Evolutionary conservation across 2,329 filamentous ascomycete genomes (phyloP), one percentile per base, ranked within the genome.

Genomic region (Cyphellophora europaea): DNA sequence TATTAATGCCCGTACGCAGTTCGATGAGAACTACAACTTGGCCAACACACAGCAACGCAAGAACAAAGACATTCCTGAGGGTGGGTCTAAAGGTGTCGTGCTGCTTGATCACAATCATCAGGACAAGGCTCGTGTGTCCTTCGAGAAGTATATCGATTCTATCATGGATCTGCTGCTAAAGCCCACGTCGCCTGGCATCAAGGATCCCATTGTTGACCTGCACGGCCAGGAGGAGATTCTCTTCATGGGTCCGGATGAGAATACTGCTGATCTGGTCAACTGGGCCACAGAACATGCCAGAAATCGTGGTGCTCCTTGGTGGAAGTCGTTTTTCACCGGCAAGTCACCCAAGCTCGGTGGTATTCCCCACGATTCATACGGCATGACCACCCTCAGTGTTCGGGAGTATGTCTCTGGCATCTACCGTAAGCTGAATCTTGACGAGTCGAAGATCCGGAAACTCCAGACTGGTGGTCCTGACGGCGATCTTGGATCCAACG

Each of bases 251-350:
- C 91, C 91, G 1, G 91, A 98, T 49, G 91, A 98, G 77, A 98
- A 98, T 66, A 98, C 91, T 1, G 91, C 91, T 14, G 86, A 94
- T 53, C 72, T 98, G 19, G 91, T 98, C 33, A 79, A 98, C 62
- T 98, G 91, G 91, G 91, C 91, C n/a, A 98, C 91, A 2, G 81
- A 91, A 60, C 91, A 98, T 59, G 91, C 91, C 41, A 77, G 86
- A 34, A 67, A 68, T 42, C 79, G 91, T 50, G 87, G 87, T 30
- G 91, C 91, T 4, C 86, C 87, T 17, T 98, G 89, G 86, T 98
- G 91, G 91, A 98, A 98, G 71, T 98, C 91, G 0, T 98, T 98
- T 75, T 98, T 98, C 72, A 98, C 91, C 2, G 91, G 91, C 54
- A 98, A 98, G 72, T 94, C 86, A 49, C 91, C 87, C 35, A 91